A percentile compares a stretch with the other conserved stretches of the same genome.
phyloP scores from a whole-genome alignment of 768 basidiomycete genomes.

The Phylloporus sp. region DNA sequence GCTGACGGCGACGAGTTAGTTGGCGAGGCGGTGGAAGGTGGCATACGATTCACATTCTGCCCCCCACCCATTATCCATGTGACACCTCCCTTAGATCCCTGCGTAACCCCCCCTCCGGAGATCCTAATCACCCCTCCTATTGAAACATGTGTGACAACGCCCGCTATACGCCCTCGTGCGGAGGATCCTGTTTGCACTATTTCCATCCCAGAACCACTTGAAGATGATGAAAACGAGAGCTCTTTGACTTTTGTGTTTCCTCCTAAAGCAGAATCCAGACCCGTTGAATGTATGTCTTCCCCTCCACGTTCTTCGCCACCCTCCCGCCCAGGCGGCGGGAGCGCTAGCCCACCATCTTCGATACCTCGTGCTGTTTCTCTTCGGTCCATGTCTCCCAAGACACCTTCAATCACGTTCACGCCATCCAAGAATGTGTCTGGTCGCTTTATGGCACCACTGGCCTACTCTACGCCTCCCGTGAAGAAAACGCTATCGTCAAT shows the following conservation, averaged over 20 bases:
- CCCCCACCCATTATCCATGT: constrained; percentile 42
- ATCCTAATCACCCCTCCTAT: constrained; percentile 20
- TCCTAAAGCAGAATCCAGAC: constrained; percentile 5
- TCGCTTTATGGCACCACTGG: constrained; percentile 21
- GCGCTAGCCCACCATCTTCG: constrained; percentile 41
- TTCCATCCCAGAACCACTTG: constrained; percentile 8
- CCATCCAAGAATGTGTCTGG: constrained; percentile 33
- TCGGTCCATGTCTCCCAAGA: constrained; percentile 32
- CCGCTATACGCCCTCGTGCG: constrained; percentile 14
- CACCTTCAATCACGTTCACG: constrained; percentile 28
- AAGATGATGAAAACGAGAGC: constrained; percentile 24
- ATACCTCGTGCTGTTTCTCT: constrained; percentile 45
- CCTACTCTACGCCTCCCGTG: constrained; percentile 41
- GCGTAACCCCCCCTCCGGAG: constrained; percentile 27
- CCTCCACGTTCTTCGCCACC: constrained; percentile 10
- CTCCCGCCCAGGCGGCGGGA: constrained; percentile 11
- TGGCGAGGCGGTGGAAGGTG: constrained; percentile 57
- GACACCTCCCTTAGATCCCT: constrained; percentile 25
- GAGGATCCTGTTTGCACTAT: not conserved
- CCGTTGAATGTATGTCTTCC: constrained; percentile 5
- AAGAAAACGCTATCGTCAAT: constrained; percentile 61
- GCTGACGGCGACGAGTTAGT: constrained; percentile 48
- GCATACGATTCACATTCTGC: constrained; percentile 72
- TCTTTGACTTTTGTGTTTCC: constrained; percentile 24
- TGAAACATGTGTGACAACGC: constrained; percentile 14